Conservation (phyloP, 192 early-diverging fungal species). For the Linnemannia hyalina region DNA sequence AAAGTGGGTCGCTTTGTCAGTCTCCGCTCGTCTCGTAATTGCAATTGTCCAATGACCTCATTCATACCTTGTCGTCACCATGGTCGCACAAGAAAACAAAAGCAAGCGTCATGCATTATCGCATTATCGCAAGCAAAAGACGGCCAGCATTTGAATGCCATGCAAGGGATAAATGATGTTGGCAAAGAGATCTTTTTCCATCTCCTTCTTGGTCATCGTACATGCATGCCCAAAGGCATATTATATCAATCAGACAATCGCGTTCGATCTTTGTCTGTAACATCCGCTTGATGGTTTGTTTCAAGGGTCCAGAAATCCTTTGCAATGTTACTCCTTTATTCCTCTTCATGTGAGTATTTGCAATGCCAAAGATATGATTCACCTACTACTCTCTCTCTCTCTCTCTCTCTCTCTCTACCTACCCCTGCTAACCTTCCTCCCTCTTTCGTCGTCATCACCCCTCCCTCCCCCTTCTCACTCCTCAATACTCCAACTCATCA, state of each 20-base stretch:
- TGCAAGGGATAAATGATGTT: not conserved
- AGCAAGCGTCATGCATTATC: too few relatives aligned
- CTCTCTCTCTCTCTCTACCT: not conserved
- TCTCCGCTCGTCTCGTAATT: not conserved
- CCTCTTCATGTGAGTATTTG: not conserved
- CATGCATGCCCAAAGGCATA: too few relatives aligned
- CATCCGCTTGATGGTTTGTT: too few relatives aligned
- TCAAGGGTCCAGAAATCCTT: too few relatives aligned
- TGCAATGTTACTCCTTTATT: not conserved
- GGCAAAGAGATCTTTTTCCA: not conserved
- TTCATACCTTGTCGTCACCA: not conserved
- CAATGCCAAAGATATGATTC: not conserved
- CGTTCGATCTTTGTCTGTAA: too few relatives aligned
- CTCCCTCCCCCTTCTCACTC: not conserved
- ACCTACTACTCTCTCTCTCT: not conserved
- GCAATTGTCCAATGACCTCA: not conserved
- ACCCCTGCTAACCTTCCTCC: not conserved
- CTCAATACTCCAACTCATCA: conserved; percentile 2
- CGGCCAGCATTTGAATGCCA: not conserved
- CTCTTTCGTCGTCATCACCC: not conserved
- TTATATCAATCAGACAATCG: too few relatives aligned
- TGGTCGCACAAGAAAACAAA: not conserved
- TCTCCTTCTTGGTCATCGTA: too few relatives aligned
- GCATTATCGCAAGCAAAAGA: too few relatives aligned
- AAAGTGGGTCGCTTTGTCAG: not conserved